phyloP scores from a whole-genome alignment of 805 yeast species.

The Saccharomyces mikatae region DNA sequence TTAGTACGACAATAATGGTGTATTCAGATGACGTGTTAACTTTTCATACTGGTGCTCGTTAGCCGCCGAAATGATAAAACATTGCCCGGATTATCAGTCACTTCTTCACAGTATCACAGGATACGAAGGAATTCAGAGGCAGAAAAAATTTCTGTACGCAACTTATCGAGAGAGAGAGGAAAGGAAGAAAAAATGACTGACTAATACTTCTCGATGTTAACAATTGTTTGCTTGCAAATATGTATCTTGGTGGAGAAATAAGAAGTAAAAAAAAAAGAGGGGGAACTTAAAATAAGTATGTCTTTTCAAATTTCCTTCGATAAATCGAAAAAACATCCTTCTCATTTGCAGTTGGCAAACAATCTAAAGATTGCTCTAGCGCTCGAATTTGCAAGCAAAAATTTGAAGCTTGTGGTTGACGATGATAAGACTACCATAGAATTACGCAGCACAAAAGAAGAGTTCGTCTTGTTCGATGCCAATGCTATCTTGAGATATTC shows the following conservation, averaged over 20 bases:
- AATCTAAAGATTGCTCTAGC: slow-evolving; percentile 30
- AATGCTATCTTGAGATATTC: slow-evolving; percentile 64
- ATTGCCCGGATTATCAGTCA: background rate
- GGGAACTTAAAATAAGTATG: slow-evolving; percentile 7
- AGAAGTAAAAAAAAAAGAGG: background rate
- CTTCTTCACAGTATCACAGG: background rate
- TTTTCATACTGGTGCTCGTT: background rate
- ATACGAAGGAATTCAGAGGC: background rate
- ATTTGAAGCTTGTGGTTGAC: slow-evolving; percentile 16
- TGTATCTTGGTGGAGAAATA: background rate
- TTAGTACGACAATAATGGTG: background rate
- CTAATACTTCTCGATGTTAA: background rate
- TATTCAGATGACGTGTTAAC: background rate
- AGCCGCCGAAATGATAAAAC: background rate
- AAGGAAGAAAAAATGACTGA: background rate
- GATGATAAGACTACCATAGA: slow-evolving; percentile 6
- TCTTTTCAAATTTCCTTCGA: slow-evolving; percentile 24
- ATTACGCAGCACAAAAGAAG: slow-evolving; percentile 11
- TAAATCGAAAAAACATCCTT: slow-evolving; percentile 16
- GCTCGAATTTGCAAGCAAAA: slow-evolving; percentile 20
- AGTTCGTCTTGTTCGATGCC: slow-evolving; percentile 47
- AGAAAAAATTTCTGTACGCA: background rate
- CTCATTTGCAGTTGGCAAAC: slow-evolving; percentile 20
- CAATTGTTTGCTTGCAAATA: background rate
- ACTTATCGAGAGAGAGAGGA: background rate